phyloP scores from a whole-genome alignment of 805 yeast genomes.

The Cyberlindnera galapagoensis region DNA sequence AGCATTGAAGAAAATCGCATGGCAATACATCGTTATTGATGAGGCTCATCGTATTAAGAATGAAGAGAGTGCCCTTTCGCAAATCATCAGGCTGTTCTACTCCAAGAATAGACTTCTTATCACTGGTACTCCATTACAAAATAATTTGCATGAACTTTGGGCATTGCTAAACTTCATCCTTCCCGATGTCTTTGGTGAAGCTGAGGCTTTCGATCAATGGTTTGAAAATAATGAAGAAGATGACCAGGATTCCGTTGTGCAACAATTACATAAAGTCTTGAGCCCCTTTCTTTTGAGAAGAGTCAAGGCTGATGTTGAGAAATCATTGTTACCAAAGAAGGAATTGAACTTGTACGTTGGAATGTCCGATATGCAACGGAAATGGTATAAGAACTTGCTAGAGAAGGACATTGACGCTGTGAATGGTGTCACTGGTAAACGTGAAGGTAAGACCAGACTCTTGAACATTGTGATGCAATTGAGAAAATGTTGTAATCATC shows the following conservation, averaged over 20 bases:
- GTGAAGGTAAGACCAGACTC: conserved; percentile 87
- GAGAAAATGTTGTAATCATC: conserved; percentile 95
- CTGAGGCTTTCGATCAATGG: conserved; percentile 89
- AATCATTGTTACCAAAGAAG: conserved; percentile 81
- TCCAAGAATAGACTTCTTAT: conserved; percentile 79
- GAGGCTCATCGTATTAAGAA: conserved; percentile 97
- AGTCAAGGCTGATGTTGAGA: conserved; percentile 90
- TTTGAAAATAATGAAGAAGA: conserved; percentile 55
- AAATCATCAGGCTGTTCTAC: conserved; percentile 82
- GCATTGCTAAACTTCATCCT: conserved; percentile 82
- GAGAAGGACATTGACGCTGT: conserved; percentile 96
- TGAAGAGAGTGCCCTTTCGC: conserved; percentile 87
- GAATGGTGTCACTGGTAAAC: conserved; percentile 89
- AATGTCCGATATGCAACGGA: conserved; percentile 91
- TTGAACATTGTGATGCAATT: conserved; percentile 95
- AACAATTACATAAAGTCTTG: conserved; percentile 81
- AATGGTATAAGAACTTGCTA: conserved; percentile 83
- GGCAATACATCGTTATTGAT: conserved; percentile 93
- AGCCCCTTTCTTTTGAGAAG: conserved; percentile 86
- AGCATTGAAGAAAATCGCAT: conserved; percentile 69
- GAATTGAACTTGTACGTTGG: conserved; percentile 88
- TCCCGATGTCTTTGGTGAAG: conserved; percentile 93
- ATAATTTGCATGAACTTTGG: conserved; percentile 94
- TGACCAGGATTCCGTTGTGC: conserved; percentile 77
- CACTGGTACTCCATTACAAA: conserved; percentile 95